These are phyloP conservation scores for Hypomontagnella submonticulosa DNA, from an alignment of 495 filamentous ascomycete genomes.

Conservation along the genomic window DNA sequence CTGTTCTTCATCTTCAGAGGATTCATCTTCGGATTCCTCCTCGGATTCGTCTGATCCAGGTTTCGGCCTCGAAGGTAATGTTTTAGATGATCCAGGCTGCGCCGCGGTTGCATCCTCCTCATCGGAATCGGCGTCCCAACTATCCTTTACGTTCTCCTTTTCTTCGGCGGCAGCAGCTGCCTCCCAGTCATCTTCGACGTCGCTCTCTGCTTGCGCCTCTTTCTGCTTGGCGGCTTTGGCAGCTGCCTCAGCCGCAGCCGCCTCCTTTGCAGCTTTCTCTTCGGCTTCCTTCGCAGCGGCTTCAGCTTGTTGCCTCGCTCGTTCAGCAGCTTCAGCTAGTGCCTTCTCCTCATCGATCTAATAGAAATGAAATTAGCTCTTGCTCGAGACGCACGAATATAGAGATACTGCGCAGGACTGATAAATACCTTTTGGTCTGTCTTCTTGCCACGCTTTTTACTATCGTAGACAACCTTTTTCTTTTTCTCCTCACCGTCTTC, in stretches of 20 bases:
- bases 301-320: constrained; percentile 72
- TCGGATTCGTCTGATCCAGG: constrained; percentile 49
- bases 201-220: constrained; percentile 65
- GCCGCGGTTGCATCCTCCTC: constrained; percentile 67
- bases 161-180: constrained; percentile 75
- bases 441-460: constrained; percentile 76
- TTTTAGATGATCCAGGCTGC: constrained; percentile 42
- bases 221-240: constrained; percentile 64
- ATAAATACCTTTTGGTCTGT: constrained; percentile 75
- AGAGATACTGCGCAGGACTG: background rate
- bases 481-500: constrained; percentile 71
- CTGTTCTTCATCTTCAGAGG: constrained; percentile 74
- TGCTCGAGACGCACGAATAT: background rate
- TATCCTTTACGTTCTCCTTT: constrained; percentile 76
- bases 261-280: constrained; percentile 65
- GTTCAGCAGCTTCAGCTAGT: constrained; percentile 77
- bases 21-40: constrained; percentile 63
- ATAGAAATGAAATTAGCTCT: constrained; percentile 2
- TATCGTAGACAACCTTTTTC: constrained; percentile 78
- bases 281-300: constrained; percentile 68
- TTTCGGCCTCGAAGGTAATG: constrained; percentile 56
- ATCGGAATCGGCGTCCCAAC: constrained; percentile 89
- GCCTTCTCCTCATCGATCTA: constrained; percentile 75
- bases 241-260: constrained; percentile 64
- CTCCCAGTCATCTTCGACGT: constrained; percentile 88